phyloP scores from a whole-genome alignment of 2,329 filamentous ascomycete species.

The Sclerotinia glacialis region DNA sequence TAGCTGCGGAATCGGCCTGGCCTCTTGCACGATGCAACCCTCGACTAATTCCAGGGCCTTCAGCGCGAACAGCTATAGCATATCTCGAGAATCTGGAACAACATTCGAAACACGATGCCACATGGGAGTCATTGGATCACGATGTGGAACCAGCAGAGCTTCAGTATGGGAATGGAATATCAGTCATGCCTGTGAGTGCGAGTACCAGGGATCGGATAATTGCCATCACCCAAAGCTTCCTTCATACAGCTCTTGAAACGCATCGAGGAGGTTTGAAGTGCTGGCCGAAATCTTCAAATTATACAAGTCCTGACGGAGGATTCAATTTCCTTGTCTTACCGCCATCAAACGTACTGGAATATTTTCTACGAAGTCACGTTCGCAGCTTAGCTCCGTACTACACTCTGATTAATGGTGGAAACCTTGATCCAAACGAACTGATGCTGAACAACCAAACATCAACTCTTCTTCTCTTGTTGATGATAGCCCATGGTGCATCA shows the following conservation, averaged over 20 bases:
- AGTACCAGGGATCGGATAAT: conserved; percentile 65
- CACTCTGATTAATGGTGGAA: conserved; percentile 57
- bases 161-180: conserved; percentile 29
- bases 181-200: conserved; percentile 47
- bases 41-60: conserved; percentile 45
- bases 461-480: conserved; percentile 64
- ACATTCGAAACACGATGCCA: conserved; percentile 48
- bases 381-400: conserved; percentile 66
- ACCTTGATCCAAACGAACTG: conserved; percentile 64
- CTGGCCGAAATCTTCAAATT: conserved; percentile 40
- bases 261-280: conserved; percentile 48
- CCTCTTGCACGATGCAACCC: conserved; percentile 52
- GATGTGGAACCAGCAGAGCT: conserved; percentile 36
- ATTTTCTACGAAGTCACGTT: conserved; percentile 64
- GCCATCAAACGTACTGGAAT: conserved; percentile 63
- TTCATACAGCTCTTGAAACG: conserved; percentile 68
- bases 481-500: conserved; percentile 69
- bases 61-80: conserved; percentile 50
- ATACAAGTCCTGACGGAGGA: conserved; percentile 43
- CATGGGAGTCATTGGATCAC: conserved; percentile 46
- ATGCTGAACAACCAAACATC: conserved; percentile 64
- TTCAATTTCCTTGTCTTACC: conserved; percentile 66
- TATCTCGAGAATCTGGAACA: conserved; percentile 52
- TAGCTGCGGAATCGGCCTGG: conserved; percentile 51
- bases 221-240: conserved; percentile 68